Evolutionary conservation across 2,329 filamentous ascomycete genomes (phyloP).

Genomic region (Epichloe sp.): DNA sequence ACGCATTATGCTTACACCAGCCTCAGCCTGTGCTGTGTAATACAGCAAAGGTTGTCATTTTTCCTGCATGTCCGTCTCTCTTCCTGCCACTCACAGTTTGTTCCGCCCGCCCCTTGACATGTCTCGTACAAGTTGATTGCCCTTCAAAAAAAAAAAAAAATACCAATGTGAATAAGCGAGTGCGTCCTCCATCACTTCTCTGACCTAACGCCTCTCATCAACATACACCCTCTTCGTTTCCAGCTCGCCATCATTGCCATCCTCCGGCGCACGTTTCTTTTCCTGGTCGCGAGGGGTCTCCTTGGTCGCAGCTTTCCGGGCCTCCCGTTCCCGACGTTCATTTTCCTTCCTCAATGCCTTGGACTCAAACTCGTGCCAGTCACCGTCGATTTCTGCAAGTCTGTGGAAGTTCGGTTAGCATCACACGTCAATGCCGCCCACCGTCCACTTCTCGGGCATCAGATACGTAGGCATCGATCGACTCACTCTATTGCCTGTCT

Average conservation of each 20-base stretch:
- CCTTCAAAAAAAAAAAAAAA: too few relatives aligned
- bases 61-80: too few relatives aligned
- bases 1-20: too few relatives aligned
- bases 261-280: conserved; percentile 26
- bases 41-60: too few relatives aligned
- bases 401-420: conserved; percentile 24
- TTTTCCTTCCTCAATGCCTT: conserved; percentile 89
- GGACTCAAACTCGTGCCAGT: conserved; percentile 98
- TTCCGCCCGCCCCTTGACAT: not conserved
- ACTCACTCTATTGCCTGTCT: conserved; percentile 72
- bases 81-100: not conserved
- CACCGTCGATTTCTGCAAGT: conserved; percentile 69
- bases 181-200: not conserved
- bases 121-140: too few relatives aligned
- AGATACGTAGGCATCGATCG: not conserved
- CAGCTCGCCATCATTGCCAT: conserved; percentile 14
- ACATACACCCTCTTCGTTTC: conserved; percentile 23
- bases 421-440: not conserved
- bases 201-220: conserved; percentile 11
- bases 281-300: conserved; percentile 23
- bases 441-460: not conserved
- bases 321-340: conserved; percentile 49
- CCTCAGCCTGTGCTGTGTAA: too few relatives aligned
- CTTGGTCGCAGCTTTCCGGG: conserved; percentile 29
- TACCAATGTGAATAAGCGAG: not conserved